A percentile compares a stretch with the other conserved stretches of the same genome.
These are phyloP conservation scores for Flaveria trinervia DNA, from an alignment of 129 eudicot species.

Conservation along the genomic window DNA sequence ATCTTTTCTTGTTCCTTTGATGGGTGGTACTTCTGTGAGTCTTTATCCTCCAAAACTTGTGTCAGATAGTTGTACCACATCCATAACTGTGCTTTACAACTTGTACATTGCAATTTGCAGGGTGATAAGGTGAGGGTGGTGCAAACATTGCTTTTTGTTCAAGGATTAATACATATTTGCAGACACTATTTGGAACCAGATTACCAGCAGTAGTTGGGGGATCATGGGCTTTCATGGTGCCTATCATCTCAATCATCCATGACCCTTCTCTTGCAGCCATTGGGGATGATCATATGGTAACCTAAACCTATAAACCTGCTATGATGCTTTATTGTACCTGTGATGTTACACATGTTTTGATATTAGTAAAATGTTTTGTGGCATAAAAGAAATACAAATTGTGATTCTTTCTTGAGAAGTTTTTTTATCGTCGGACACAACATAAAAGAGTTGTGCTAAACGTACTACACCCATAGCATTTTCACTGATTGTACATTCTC, in stretches of 20 bases:
- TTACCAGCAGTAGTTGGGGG: constrained; percentile 94
- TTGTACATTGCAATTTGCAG: constrained; percentile 41
- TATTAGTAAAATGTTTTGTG: constrained; percentile 6
- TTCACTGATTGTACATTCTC: no score
- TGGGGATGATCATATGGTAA: constrained; percentile 66
- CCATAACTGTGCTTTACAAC: constrained; percentile 19
- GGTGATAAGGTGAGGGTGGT: constrained; percentile 95
- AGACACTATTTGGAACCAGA: constrained; percentile 91
- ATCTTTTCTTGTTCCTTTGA: constrained; percentile 85
- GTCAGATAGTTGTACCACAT: constrained; percentile 1
- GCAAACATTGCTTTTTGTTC: constrained; percentile 91
- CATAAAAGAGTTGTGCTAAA: neutral
- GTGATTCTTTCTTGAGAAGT: neutral
- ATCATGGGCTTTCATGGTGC: constrained; percentile 97
- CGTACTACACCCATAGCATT: no score
- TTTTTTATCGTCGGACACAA: neutral
- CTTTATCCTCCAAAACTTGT: constrained; percentile 17
- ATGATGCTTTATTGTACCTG: neutral
- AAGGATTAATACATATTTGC: constrained; percentile 84
- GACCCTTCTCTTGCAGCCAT: constrained; percentile 74
- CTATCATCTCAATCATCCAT: constrained; percentile 90
- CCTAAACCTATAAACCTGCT: constrained; percentile 25
- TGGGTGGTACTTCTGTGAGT: constrained; percentile 96
- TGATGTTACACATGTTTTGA: neutral
- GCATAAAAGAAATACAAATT: neutral